Base-by-base conservation (phyloP, 2,329 filamentous ascomycete species). In the Didymella sp. region DNA sequence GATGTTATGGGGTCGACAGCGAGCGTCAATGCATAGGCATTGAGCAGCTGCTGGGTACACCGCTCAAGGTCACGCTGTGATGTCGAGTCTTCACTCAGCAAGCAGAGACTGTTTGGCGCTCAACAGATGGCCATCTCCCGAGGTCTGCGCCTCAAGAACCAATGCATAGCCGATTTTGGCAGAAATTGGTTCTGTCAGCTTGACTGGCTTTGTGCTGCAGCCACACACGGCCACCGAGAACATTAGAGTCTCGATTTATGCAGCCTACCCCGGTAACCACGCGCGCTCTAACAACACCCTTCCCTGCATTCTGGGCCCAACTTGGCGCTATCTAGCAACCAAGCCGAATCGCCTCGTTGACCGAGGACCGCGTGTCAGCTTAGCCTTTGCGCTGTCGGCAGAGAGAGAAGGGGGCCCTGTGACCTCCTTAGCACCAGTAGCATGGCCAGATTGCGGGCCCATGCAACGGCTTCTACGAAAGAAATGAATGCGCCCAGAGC, bases 291-390 rank as follows among this genome's bases (percentile, higher is more conserved):
- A 54, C 46, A 58, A 42, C 17, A 22, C 35, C 38, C 46, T 47
- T 58, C 55, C 61, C 56, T 53, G 53, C 51, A 50, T 58, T 59
- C 63, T 66, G 57, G 64, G 55, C 56, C 61, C 56, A 53, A 44
- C 41, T 52, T 28, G 52, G 50, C 62, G 65, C 64, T 66, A 63
- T 60, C 56, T 50, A 47, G 25, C 50, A 54, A 61, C 60, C 61
- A 68, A 63, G 59, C 61, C 40, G 50, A 41, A 44, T 47, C 56
- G 51, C 57, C 51, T 52, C 41, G 51, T 57, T 60, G 59, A 60
- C 58, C 59, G 60, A 62, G 59, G 47, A 57, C 61, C 67, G 68
- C 66, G 66, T 66, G 67, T 71, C 68, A 69, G 69, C 68, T 70
- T 64, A 58, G 68, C 62, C 59, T 58, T 60, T 63, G 56, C 56